phyloP scores from a whole-genome alignment of 2,329 filamentous ascomycete species.

The Tricladium varicosporioides region DNA sequence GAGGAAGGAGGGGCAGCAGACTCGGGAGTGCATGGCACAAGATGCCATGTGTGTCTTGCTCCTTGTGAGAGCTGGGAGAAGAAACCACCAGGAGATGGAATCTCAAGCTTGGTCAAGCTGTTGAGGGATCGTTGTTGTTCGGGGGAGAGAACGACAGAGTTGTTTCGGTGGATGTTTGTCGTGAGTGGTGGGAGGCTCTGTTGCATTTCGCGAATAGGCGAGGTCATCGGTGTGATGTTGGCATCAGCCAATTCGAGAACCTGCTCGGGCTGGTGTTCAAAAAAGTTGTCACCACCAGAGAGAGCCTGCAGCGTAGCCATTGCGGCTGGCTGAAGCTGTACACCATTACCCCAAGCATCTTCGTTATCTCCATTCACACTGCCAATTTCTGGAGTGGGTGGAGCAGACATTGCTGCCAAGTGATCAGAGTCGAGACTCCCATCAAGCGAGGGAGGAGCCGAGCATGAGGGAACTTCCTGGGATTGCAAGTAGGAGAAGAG shows the following conservation, averaged over 20 bases:
- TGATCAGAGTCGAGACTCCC: conserved; percentile 88
- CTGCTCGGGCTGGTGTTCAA: conserved; percentile 55
- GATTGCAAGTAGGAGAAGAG: conserved; percentile 71
- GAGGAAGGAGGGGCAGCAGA: conserved; percentile 70
- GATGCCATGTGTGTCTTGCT: conserved; percentile 79
- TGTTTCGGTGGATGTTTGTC: conserved; percentile 38
- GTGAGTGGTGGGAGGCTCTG: conserved; percentile 51
- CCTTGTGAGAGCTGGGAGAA: conserved; percentile 79
- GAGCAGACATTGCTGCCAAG: conserved; percentile 77
- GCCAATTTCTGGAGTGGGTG: conserved; percentile 75
- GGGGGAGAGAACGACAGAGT: conserved; percentile 43
- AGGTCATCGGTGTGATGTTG: conserved; percentile 8
- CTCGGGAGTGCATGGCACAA: conserved; percentile 52
- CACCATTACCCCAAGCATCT: conserved; percentile 64
- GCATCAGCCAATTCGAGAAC: conserved; percentile 48
- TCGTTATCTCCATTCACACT: conserved; percentile 53
- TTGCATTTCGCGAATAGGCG: conserved; percentile 49
- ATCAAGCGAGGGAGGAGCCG: conserved; percentile 78
- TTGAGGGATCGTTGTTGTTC: conserved; percentile 60
- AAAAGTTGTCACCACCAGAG: conserved; percentile 58
- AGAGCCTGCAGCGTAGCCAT: conserved; percentile 78
- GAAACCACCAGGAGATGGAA: conserved; percentile 89
- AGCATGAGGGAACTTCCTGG: conserved; percentile 68
- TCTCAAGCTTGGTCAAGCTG: conserved; percentile 77
- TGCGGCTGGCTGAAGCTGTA: conserved; percentile 75